phyloP scores from a whole-genome alignment of 176 grass and related monocot species.

The Phoenix roebelenii region DNA sequence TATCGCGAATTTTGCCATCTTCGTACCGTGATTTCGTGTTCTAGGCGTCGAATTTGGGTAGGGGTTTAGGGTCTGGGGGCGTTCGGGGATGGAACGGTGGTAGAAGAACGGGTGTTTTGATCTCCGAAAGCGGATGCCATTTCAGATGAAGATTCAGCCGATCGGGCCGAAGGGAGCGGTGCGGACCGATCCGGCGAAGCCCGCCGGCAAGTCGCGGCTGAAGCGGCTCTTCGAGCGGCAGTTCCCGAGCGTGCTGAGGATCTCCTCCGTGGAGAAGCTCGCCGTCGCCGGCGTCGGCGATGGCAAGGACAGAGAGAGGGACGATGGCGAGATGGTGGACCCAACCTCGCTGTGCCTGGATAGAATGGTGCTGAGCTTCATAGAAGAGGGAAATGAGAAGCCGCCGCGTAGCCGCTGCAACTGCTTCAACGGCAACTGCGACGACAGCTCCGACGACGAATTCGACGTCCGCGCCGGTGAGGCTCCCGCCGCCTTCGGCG shows the following conservation, averaged over 20 bases:
- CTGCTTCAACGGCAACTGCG: constrained; percentile 6
- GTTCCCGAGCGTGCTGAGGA: constrained; percentile 1
- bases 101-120: too few species aligned
- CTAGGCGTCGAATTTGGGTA: too few species aligned
- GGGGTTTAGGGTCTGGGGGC: too few species aligned
- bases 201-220: neutral
- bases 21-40: too few species aligned
- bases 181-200: neutral
- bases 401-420: constrained; percentile 6
- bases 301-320: too few species aligned
- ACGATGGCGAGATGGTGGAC: neutral
- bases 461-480: neutral
- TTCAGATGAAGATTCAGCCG: constrained; percentile 1
- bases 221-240: constrained; percentile 3
- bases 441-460: neutral
- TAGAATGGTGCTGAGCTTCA: constrained; percentile 4
- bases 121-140: neutral
- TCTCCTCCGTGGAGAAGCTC: neutral
- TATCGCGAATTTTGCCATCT: too few species aligned
- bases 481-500: neutral
- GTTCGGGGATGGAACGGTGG: too few species aligned
- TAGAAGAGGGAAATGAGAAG: constrained; percentile 16
- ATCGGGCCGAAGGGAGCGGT: neutral
- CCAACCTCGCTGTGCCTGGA: neutral
- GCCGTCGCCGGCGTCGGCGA: neutral